Base-by-base conservation (phyloP, 495 filamentous ascomycete species). In the Penicillium argentinense region DNA sequence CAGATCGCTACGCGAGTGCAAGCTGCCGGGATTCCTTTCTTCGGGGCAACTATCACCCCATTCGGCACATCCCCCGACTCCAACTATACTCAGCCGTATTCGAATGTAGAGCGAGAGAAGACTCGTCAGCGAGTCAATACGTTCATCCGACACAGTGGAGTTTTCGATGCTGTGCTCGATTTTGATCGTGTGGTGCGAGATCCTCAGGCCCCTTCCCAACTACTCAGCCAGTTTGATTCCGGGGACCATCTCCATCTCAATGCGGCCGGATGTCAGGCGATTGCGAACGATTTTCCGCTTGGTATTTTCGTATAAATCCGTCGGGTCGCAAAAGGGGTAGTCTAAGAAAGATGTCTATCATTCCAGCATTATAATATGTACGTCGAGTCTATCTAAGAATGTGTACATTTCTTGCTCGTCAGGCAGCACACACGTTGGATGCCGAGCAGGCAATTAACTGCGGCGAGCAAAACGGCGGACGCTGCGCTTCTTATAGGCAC, bases 201-300 rank as follows among this genome's bases (percentile, higher is more conserved):
- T 61, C 68, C 72, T 9, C 52, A 60, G 1, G 66, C 73, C 22
- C 56, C 62, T 19, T 66, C 62, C 42, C 46, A 66, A 52, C 49
- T 88, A 50, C 66, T 64, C 28, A 54, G 36, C 13, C 50, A 73
- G 57, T 86, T 73, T 58, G 78, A 89, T 49, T 78, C 82, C 3
- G 86, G 86, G 0, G 86, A 88, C 65, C 80, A 80, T 57, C 60
- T 90, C 55, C 85, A 90, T 71, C 84, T 84, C 0, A 88, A 84
- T 65, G 75, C 71, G n/a, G 70, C 60, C 6, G 85, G 80, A 0
- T 89, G 80, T 61, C 69, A 83, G 55, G 75, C 72, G 0, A 72
- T 89, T 56, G 85, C 83, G 4, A 70, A 79, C 55, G 59, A 64
- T 25, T 84, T 87, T 50, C 80, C 79, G 3, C 49, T 88, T 48